phyloP scores from a whole-genome alignment of 2,329 filamentous ascomycete genomes.

The Colletotrichum caudatum region DNA sequence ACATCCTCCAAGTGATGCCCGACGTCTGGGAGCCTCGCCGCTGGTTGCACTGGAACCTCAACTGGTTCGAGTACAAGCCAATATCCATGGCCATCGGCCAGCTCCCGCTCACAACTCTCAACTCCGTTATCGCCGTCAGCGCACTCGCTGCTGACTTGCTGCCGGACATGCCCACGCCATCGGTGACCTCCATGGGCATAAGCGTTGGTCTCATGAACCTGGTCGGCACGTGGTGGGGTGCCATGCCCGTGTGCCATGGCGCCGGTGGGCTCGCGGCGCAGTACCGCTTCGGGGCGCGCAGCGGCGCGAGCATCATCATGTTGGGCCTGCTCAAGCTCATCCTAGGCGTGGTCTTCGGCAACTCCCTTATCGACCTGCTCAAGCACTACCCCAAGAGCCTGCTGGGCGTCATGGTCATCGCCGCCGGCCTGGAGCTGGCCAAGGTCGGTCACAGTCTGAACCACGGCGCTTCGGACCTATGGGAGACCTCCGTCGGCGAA shows the following conservation, averaged over 20 bases:
- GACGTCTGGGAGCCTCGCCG: constrained; percentile 70
- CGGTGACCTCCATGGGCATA: constrained; percentile 80
- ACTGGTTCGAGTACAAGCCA: constrained; percentile 50
- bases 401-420: constrained; percentile 89
- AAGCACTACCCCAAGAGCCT: constrained; percentile 79
- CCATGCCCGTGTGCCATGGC: constrained; percentile 96
- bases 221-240: constrained; percentile 88
- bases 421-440: constrained; percentile 87
- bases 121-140: constrained; percentile 89
- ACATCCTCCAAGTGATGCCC: constrained; percentile 55
- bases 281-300: constrained; percentile 90
- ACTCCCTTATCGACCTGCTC: constrained; percentile 76
- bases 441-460: constrained; percentile 88
- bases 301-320: constrained; percentile 84
- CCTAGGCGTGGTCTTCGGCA: constrained; percentile 81
- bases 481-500: constrained; percentile 65
- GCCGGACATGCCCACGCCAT: constrained; percentile 74
- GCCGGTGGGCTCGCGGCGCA: constrained; percentile 92
- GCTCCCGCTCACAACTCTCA: constrained; percentile 89
- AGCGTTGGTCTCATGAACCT: constrained; percentile 90
- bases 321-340: constrained; percentile 81
- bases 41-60: constrained; percentile 59
- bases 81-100: constrained; percentile 81
- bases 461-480: constrained; percentile 71
- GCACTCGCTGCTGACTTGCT: constrained; percentile 83